These are phyloP conservation scores for Beauveria medogensis DNA, from an alignment of 2,329 filamentous ascomycete species.

Conservation along the genomic window DNA sequence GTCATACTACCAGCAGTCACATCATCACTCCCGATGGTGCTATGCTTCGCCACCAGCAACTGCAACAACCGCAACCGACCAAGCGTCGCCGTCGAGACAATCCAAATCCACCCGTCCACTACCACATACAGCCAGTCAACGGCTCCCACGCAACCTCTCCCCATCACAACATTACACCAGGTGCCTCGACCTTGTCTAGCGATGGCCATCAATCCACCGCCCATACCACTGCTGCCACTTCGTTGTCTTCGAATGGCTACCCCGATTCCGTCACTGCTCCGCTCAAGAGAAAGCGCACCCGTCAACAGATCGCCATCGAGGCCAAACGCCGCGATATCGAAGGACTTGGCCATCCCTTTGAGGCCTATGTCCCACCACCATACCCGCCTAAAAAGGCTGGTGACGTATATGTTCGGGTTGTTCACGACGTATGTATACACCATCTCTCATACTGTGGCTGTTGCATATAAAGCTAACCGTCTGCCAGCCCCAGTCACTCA, in stretches of 20 bases:
- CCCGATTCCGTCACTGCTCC: conserved; percentile 63
- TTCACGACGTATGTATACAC: conserved; percentile 50
- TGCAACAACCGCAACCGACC: conserved; percentile 40
- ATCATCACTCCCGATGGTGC: conserved; percentile 19
- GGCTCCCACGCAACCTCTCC: conserved; percentile 64
- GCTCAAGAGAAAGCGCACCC: conserved; percentile 83
- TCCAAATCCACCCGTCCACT: conserved; percentile 35
- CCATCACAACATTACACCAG: conserved; percentile 54
- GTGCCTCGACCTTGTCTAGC: conserved; percentile 67
- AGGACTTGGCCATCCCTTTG: conserved; percentile 59
- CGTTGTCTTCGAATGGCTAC: conserved; percentile 52
- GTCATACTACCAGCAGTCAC: conserved; percentile 23
- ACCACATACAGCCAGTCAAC: conserved; percentile 61
- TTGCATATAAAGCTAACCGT: not conserved
- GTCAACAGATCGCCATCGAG: conserved; percentile 74
- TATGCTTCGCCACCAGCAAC: conserved; percentile 22
- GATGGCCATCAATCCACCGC: conserved; percentile 74
- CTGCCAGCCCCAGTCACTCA: conserved; percentile 29
- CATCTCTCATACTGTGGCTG: not conserved
- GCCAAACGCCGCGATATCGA: conserved; percentile 71
- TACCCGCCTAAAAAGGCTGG: conserved; percentile 85
- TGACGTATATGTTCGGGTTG: conserved; percentile 58
- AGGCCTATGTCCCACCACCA: conserved; percentile 77
- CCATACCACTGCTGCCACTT: conserved; percentile 84
- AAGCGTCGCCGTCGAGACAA: conserved; percentile 69